phyloP scores from a whole-genome alignment of 257 asterid species.

The Craterostigma plantagineum region DNA sequence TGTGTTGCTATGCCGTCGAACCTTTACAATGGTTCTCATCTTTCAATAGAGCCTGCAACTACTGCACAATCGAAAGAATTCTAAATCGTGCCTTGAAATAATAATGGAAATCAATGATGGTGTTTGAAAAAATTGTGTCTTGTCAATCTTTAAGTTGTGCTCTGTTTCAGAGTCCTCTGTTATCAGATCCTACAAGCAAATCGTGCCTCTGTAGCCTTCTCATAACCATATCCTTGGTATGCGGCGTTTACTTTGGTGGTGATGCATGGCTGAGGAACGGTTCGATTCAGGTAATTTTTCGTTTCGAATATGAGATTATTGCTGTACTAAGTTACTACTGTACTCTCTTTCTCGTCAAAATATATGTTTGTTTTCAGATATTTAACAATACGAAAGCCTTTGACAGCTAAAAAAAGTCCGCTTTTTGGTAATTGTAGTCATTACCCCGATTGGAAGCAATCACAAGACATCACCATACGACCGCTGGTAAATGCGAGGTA shows the following conservation, averaged over 20 bases:
- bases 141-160: background rate
- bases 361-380: no score
- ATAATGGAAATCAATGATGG: no score
- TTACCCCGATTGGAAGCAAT: slow-evolving; percentile 18
- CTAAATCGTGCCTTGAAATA: no score
- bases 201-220: slow-evolving; percentile 35
- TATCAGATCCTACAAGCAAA: slow-evolving; percentile 37
- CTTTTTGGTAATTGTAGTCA: slow-evolving; percentile 15
- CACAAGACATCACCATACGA: no score
- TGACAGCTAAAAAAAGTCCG: slow-evolving; percentile 4
- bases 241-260: slow-evolving; percentile 41
- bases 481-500: slow-evolving; percentile 28
- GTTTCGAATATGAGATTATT: no score
- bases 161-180: slow-evolving; percentile 20
- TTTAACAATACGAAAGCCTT: background rate
- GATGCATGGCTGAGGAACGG: slow-evolving; percentile 36
- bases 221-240: slow-evolving; percentile 29
- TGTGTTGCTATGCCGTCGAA: no score
- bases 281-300: slow-evolving; percentile 18
- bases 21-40: no score
- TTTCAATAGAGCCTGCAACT: no score
- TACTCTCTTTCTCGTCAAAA: background rate
- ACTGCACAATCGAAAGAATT: no score
- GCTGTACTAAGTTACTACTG: no score
- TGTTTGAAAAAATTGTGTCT: no score